Evolutionary conservation across 148 eudicot species (phyloP).

Genomic region (Polygonum aviculare): DNA sequence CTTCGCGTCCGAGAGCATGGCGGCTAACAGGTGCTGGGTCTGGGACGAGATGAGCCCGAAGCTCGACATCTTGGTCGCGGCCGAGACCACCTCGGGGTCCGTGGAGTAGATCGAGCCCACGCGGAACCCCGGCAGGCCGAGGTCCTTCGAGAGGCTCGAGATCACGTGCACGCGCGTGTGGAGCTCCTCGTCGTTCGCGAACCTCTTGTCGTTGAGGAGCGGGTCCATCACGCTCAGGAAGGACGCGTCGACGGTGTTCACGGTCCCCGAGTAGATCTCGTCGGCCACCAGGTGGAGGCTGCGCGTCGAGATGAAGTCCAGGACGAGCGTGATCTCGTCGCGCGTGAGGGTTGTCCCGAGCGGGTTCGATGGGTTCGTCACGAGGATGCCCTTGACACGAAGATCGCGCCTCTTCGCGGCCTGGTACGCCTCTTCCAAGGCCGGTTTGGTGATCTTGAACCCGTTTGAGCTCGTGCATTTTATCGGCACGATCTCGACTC

Average conservation of each 20-base stretch:
- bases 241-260: not conserved
- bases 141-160: slow-evolving; percentile 64
- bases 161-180: slow-evolving; percentile 53
- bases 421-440: slow-evolving; percentile 2
- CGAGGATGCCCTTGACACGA: slow-evolving; percentile 12
- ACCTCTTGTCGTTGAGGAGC: not conserved
- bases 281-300: slow-evolving; percentile 19
- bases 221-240: slow-evolving; percentile 5
- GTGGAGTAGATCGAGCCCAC: slow-evolving; percentile 69
- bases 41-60: slow-evolving; percentile 72
- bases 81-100: slow-evolving; percentile 41
- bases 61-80: slow-evolving; percentile 85
- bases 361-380: slow-evolving; percentile 23
- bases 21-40: slow-evolving; percentile 59
- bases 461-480: slow-evolving; percentile 12
- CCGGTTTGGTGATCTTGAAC: slow-evolving; percentile 8
- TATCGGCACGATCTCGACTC: slow-evolving; percentile 9
- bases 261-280: slow-evolving; percentile 22
- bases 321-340: slow-evolving; percentile 4
- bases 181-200: not conserved
- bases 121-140: slow-evolving; percentile 72
- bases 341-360: slow-evolving; percentile 12
- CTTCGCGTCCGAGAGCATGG: slow-evolving; percentile 47
- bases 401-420: slow-evolving; percentile 5
- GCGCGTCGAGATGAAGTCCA: slow-evolving; percentile 10